These are phyloP conservation scores for Pyrus communis DNA, from an alignment of 306 rosid species.

Conservation along the genomic window DNA sequence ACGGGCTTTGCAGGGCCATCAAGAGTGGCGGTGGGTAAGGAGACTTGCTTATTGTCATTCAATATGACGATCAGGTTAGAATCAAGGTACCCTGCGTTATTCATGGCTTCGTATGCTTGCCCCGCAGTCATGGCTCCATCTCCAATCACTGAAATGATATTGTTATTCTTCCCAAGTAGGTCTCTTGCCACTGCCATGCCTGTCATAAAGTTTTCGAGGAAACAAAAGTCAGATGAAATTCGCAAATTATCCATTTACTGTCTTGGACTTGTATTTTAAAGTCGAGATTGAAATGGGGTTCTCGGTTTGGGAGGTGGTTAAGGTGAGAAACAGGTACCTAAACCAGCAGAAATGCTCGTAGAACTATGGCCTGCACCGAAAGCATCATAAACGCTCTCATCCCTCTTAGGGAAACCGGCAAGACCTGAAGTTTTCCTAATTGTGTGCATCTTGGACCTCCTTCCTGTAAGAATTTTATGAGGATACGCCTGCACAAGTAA, in stretches of 20 bases:
- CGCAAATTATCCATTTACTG: background rate
- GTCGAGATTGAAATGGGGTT: background rate
- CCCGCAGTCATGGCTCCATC: conserved; percentile 99
- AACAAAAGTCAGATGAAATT: background rate
- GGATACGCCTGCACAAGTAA: conserved; percentile 65
- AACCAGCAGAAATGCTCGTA: conserved; percentile 95
- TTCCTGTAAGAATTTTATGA: conserved; percentile 92
- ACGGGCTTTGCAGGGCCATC: conserved; percentile 95
- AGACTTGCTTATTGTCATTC: conserved; percentile 93
- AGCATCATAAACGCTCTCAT: conserved; percentile 84
- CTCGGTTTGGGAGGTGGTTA: background rate
- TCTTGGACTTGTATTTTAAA: background rate
- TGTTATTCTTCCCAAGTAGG: conserved; percentile 67
- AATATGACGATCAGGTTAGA: conserved; percentile 72
- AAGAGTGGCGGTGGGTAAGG: conserved; percentile 88
- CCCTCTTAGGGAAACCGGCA: conserved; percentile 90
- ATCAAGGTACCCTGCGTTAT: conserved; percentile 82
- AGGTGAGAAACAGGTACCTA: conserved; percentile 44
- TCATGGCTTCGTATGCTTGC: conserved; percentile 96
- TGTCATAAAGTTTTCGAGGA: conserved; percentile 10
- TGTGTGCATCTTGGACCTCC: conserved; percentile 81
- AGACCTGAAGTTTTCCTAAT: conserved; percentile 89
- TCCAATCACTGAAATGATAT: conserved; percentile 78
- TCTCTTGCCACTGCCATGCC: conserved; percentile 98
- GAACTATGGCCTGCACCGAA: conserved; percentile 93